These are phyloP conservation scores for Pisolithus marmoratus DNA, from an alignment of 768 basidiomycete species.

Conservation along the genomic window DNA sequence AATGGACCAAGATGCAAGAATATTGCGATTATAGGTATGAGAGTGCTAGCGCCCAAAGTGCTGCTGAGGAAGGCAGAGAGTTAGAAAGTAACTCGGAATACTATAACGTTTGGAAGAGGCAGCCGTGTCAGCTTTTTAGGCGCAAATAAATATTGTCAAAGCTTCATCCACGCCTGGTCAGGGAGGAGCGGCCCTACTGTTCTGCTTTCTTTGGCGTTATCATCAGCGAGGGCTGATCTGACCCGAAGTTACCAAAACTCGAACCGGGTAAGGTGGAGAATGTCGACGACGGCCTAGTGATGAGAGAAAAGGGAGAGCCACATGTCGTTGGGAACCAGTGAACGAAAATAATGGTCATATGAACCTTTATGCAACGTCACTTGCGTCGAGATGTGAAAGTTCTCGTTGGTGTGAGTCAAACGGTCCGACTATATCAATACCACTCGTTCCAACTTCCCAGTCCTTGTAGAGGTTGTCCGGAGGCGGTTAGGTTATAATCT, in stretches of 20 bases:
- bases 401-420: too few species aligned
- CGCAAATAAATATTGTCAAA: constrained; percentile 96
- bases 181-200: constrained; percentile 51
- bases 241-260: constrained; percentile 65
- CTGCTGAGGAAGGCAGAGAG: constrained; percentile 51
- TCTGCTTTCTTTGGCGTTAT: constrained; percentile 36
- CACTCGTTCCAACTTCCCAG: too few species aligned
- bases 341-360: too few species aligned
- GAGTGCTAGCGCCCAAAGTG: constrained; percentile 65
- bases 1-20: constrained; percentile 81
- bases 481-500: too few species aligned
- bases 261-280: constrained; percentile 82
- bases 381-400: too few species aligned
- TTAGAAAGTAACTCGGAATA: constrained; percentile 73
- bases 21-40: constrained; percentile 83
- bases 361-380: too few species aligned
- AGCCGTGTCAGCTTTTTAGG: constrained; percentile 79
- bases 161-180: constrained; percentile 81
- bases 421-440: too few species aligned
- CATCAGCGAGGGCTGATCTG: constrained; percentile 38
- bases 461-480: too few species aligned
- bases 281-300: constrained; percentile 47
- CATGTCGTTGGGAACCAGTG: too few species aligned
- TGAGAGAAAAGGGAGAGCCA: too few species aligned
- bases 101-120: constrained; percentile 84